Evolutionary conservation across 2,329 filamentous ascomycete species (phyloP).

Genomic region (Cladosporium austrohemisphaericum): DNA sequence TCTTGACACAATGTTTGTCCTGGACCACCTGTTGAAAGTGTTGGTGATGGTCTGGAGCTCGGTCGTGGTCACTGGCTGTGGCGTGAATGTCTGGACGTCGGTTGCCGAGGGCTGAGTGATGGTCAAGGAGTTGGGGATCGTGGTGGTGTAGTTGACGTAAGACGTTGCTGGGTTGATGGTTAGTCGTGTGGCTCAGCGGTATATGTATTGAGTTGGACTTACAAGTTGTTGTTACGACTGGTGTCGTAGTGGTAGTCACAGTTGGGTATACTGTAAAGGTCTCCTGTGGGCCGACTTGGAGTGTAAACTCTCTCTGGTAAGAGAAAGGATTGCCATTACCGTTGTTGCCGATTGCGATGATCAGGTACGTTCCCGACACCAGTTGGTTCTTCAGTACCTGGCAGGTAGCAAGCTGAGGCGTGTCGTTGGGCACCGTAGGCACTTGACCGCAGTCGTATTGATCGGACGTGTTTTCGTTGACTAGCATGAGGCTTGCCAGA

Average conservation of each 20-base stretch:
- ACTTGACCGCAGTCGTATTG: slow-evolving; percentile 39
- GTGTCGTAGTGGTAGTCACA: slow-evolving; percentile 22
- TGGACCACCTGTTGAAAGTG: neutral
- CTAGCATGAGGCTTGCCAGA: slow-evolving; percentile 40
- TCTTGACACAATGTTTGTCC: neutral
- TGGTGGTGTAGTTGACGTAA: neutral
- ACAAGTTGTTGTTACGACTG: slow-evolving; percentile 3
- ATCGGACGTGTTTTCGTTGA: slow-evolving; percentile 36
- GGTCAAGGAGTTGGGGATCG: slow-evolving; percentile 24
- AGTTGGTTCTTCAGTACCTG: slow-evolving; percentile 21
- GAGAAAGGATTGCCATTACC: slow-evolving; percentile 20
- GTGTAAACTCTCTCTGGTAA: slow-evolving; percentile 21
- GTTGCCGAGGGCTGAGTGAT: slow-evolving; percentile 23
- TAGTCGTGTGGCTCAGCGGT: neutral
- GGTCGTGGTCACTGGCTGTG: neutral
- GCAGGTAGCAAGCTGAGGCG: slow-evolving; percentile 23
- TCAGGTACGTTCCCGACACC: slow-evolving; percentile 17
- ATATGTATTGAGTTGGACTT: neutral
- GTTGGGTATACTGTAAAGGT: slow-evolving; percentile 30
- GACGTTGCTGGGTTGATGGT: neutral
- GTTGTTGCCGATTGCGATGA: slow-evolving; percentile 22
- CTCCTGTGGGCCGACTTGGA: slow-evolving; percentile 35
- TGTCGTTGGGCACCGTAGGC: slow-evolving; percentile 17
- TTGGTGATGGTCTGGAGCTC: neutral
- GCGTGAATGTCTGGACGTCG: neutral